A percentile compares a stretch with the other conserved stretches of the same genome.
phyloP scores from a whole-genome alignment of 1,284 basidiomycete genomes.

The Sphagnurus paluster region DNA sequence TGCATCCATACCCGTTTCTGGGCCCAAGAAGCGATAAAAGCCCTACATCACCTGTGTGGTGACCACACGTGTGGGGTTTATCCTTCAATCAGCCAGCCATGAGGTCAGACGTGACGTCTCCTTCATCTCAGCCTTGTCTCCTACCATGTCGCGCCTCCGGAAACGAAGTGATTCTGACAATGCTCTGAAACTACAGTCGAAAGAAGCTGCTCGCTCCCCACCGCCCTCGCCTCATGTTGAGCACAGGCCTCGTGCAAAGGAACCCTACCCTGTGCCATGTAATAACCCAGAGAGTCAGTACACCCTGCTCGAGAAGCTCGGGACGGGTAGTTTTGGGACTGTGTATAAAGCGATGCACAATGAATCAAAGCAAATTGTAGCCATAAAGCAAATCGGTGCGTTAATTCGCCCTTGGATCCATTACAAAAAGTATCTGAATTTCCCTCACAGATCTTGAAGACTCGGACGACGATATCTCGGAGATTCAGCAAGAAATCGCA shows the following conservation, averaged over 20 bases:
- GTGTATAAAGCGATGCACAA: slow-evolving; percentile 98
- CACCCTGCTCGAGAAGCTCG: slow-evolving; percentile 91
- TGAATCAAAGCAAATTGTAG: slow-evolving; percentile 91
- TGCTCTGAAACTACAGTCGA: slow-evolving; percentile 38
- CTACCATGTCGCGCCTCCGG: slow-evolving; percentile 48
- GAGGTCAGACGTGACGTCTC: slow-evolving; percentile 22
- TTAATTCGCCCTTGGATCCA: slow-evolving; percentile 7
- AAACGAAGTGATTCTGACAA: slow-evolving; percentile 44
- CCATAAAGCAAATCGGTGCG: slow-evolving; percentile 96
- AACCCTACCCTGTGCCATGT: slow-evolving; percentile 68
- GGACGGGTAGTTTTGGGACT: slow-evolving; percentile 95
- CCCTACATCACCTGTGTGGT: slow-evolving; percentile 11
- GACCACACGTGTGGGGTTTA: slow-evolving; percentile 23
- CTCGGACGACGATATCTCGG: slow-evolving; percentile 93
- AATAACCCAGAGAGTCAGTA: slow-evolving; percentile 88
- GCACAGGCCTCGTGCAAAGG: slow-evolving; percentile 41
- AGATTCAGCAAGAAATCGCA: slow-evolving; percentile 97
- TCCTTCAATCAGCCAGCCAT: slow-evolving; percentile 24
- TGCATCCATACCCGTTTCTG: slow-evolving; percentile 10
- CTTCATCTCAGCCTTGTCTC: slow-evolving; percentile 21
- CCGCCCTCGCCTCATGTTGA: slow-evolving; percentile 50
- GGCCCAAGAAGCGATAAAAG: slow-evolving; percentile 5
- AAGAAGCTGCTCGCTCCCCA: slow-evolving; percentile 44
- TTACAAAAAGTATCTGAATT: slow-evolving; percentile 8
- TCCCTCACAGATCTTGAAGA: slow-evolving; percentile 70